Evolutionary conservation across 106 monocot species (phyloP), one percentile per base, ranked within the genome.

Genomic region (Xerophyta viscosa): DNA sequence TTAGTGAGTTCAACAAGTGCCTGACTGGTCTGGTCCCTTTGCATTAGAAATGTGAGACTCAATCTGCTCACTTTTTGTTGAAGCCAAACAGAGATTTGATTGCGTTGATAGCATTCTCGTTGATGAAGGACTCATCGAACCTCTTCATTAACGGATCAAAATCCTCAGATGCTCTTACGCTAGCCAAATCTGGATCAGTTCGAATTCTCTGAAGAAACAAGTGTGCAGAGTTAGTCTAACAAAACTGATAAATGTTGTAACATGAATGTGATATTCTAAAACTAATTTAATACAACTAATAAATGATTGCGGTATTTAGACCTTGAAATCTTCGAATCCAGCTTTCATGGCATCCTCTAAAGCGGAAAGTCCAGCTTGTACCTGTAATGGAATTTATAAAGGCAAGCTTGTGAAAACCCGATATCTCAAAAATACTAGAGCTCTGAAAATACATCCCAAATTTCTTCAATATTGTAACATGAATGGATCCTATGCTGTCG

Each of bases 61-160:
- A 24, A 28, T 22, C 23, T 60, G 25, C 41, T 73, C 36, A 83
- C 9, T 86, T 62, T 62, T 86, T 89, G 62, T 79, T 79, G 60
- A 89, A 86, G 55, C 96, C 96, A 31, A 98, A 98, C 24, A 98
- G 24, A 11, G 89, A 89, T 64, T 98, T 98, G 68, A 89, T 89
- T 20, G 96, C 96, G 36, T 81, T 89, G 61, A 98, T 78, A 8
- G 96, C 85, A 56, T 67, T 82, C 65, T 96, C 96, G 19, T 96
- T 98, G 58, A 98, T 89, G 64, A 98, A 98, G 6, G 96, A 86
- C 46, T 98, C 96, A 28, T 98, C 96, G 19, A 58, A 98, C 41
- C 77, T 89, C 76, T 89, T 98, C 41, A 98, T 6, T 22, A 98
- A 78, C 4, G 72, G 56, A 24, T 89, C 76, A n/a, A 89, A 98